These are phyloP conservation scores for Arctostaphylos glauca DNA, from an alignment of 148 eudicot genomes.

Conservation along the genomic window DNA sequence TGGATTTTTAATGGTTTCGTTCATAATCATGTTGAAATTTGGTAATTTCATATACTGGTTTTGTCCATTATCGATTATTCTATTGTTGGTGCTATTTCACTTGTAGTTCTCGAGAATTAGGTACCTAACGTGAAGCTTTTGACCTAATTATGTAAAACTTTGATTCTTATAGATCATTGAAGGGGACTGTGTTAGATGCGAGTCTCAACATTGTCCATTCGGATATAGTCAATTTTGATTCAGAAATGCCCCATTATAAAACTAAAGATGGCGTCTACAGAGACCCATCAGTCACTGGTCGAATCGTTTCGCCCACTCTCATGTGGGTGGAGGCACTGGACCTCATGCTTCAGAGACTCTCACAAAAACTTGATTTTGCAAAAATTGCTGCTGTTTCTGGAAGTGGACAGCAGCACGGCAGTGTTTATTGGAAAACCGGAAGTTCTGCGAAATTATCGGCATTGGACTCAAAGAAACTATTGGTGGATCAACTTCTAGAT, in stretches of 20 bases:
- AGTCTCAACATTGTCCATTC: slow-evolving; percentile 50
- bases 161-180: slow-evolving; percentile 57
- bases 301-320: slow-evolving; percentile 82
- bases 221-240: slow-evolving; percentile 68
- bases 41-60: background rate
- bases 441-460: slow-evolving; percentile 49
- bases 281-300: slow-evolving; percentile 55
- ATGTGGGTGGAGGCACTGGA: slow-evolving; percentile 97
- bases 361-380: slow-evolving; percentile 54
- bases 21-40: background rate
- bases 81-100: background rate
- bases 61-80: background rate
- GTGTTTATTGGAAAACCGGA: slow-evolving; percentile 86
- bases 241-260: slow-evolving; percentile 76
- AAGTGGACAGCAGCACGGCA: slow-evolving; percentile 94
- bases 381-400: slow-evolving; percentile 80
- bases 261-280: slow-evolving; percentile 88
- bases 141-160: background rate
- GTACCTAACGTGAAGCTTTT: background rate
- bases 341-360: slow-evolving; percentile 56
- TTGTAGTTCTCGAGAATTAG: background rate
- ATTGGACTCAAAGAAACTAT: slow-evolving; percentile 53
- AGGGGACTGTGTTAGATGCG: slow-evolving; percentile 80
- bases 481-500: slow-evolving; percentile 60
- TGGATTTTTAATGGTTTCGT: background rate